A percentile compares a stretch with the other conserved stretches of the same genome.
phyloP scores from a whole-genome alignment of 345 rosid species.

The Eucalyptus erythrocorys region DNA sequence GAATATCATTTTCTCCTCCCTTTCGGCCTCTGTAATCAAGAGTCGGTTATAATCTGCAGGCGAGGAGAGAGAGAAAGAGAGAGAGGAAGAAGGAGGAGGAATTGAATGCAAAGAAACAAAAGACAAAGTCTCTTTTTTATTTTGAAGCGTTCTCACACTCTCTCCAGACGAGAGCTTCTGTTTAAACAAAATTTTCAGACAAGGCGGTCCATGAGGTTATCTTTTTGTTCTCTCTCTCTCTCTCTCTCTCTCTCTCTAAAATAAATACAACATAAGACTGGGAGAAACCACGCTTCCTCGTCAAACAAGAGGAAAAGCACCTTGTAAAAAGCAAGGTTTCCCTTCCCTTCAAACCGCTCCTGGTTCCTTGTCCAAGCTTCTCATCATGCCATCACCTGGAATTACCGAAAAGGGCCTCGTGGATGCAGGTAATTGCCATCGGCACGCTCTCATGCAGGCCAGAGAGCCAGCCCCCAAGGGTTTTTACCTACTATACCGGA shows the following conservation, averaged over 20 bases:
- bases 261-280: background rate
- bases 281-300: background rate
- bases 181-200: slow-evolving; percentile 11
- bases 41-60: background rate
- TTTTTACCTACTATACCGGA: background rate
- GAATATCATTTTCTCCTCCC: slow-evolving; percentile 14
- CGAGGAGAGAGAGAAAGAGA: slow-evolving; percentile 1
- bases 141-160: background rate
- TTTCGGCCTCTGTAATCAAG: background rate
- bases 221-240: background rate
- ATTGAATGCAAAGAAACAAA: slow-evolving; percentile 21
- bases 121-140: slow-evolving; percentile 7
- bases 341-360: background rate
- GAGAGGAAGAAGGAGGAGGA: background rate
- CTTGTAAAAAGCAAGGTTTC: background rate
- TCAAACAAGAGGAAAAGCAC: background rate
- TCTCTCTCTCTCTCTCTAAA: background rate
- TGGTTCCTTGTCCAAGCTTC: background rate
- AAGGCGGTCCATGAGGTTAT: slow-evolving; percentile 38
- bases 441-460: background rate
- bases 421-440: background rate
- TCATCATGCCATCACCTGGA: background rate
- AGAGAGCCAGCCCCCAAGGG: background rate
- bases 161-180: background rate
- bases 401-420: background rate